Evolutionary conservation across 1,139 yeast genomes (phyloP).

Genomic region (Lodderomyces metapsilosis): DNA sequence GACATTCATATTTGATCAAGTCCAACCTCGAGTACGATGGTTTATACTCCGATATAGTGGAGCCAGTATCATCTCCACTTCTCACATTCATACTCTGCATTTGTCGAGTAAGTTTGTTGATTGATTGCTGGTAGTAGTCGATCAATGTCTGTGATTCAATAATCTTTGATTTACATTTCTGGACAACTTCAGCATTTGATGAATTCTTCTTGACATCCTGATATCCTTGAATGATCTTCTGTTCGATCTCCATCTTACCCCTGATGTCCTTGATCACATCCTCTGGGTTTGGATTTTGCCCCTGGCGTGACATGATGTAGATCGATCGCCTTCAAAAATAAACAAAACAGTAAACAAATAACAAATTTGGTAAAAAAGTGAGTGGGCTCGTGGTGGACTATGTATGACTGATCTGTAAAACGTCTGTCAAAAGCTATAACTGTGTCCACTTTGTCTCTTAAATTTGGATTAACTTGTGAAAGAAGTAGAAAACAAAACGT

Average conservation of each 20-base stretch:
- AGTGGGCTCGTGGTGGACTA: no score
- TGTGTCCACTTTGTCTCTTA: no score
- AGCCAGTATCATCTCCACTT: slow-evolving; percentile 11
- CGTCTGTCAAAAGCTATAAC: no score
- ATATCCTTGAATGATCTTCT: slow-evolving; percentile 85
- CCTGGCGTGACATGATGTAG: slow-evolving; percentile 3
- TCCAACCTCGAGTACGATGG: slow-evolving; percentile 70
- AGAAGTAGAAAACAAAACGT: no score
- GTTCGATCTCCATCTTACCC: slow-evolving; percentile 83
- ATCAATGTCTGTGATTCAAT: slow-evolving; percentile 90
- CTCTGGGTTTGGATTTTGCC: slow-evolving; percentile 13
- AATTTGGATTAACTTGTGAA: no score
- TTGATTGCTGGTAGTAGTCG: slow-evolving; percentile 78
- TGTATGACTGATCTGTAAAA: no score
- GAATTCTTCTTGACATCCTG: slow-evolving; percentile 77
- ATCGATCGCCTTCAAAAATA: background rate
- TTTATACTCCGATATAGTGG: slow-evolving; percentile 18
- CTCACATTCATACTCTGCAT: slow-evolving; percentile 11
- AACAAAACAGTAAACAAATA: background rate
- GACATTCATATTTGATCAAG: slow-evolving; percentile 86
- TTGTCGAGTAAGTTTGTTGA: slow-evolving; percentile 58
- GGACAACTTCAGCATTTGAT: slow-evolving; percentile 76
- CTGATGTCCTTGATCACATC: slow-evolving; percentile 60
- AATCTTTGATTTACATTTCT: slow-evolving; percentile 85
- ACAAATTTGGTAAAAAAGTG: no score